phyloP scores from a whole-genome alignment of 805 yeast genomes.

The Candida sphagnicola region DNA sequence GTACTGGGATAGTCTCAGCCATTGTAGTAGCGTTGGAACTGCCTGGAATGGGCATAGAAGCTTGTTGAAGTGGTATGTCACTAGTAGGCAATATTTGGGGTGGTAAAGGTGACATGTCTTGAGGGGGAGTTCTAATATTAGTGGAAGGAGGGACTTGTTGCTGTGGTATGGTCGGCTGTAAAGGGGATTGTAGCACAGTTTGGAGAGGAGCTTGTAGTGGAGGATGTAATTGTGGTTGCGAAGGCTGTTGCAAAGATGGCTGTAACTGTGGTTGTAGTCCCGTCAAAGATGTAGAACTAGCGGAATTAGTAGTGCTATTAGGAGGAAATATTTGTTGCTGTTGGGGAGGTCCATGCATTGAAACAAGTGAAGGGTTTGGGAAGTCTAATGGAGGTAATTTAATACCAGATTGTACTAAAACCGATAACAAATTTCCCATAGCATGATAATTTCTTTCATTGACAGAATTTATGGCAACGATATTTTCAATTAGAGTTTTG shows the following conservation, averaged over 20 bases:
- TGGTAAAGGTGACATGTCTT: conserved; percentile 4
- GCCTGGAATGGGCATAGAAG: conserved; percentile 3
- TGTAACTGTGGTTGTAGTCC: not conserved
- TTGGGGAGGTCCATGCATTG: conserved; percentile 2
- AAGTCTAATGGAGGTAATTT: conserved; percentile 62
- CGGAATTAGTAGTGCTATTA: not conserved
- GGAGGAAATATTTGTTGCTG: conserved; percentile 1
- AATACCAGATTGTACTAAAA: conserved; percentile 57
- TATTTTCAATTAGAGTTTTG: conserved; percentile 58
- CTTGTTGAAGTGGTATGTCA: conserved; percentile 2
- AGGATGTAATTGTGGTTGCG: too few species aligned
- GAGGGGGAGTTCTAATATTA: conserved; percentile 5
- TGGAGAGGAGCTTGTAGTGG: too few species aligned
- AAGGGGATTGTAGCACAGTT: too few species aligned
- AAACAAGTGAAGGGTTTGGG: conserved; percentile 37
- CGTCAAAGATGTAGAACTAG: not conserved
- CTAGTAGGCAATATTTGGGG: conserved; percentile 1
- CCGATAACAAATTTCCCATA: conserved; percentile 45
- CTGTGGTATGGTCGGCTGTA: conserved; percentile 1
- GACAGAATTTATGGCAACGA: conserved; percentile 51
- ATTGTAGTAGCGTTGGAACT: too few species aligned
- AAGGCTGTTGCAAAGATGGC: not conserved
- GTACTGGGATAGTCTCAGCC: too few species aligned
- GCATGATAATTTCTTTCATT: conserved; percentile 56
- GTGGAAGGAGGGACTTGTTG: conserved; percentile 10